Percentiles rank a stretch among this genome's conserved stretches.
Conservation (phyloP, 169 alveolate species). For the Plasmodium cynomolgi region DNA sequence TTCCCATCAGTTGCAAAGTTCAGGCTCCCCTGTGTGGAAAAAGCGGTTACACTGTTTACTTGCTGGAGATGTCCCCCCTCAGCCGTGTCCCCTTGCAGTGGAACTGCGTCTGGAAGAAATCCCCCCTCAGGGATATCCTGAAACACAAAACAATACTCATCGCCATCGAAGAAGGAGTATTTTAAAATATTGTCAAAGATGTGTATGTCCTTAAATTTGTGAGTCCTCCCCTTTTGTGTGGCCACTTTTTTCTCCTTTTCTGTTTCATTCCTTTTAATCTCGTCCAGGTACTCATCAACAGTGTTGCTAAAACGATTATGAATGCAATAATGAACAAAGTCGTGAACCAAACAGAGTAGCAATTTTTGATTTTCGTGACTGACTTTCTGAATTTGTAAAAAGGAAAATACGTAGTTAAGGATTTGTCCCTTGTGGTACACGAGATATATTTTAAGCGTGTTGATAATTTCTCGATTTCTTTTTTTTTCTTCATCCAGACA, state of each 20-base stretch:
- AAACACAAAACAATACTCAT: conserved; percentile 52
- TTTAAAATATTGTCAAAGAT: conserved; percentile 57
- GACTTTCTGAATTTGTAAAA: conserved; percentile 67
- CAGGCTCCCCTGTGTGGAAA: not conserved
- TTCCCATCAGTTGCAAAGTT: not conserved
- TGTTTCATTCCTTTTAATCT: not conserved
- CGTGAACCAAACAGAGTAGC: conserved; percentile 29
- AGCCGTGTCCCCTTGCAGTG: not conserved
- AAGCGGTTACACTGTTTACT: not conserved
- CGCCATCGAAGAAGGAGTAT: conserved; percentile 72
- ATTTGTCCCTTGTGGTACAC: conserved; percentile 66
- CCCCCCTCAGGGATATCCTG: not conserved
- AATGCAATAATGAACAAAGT: conserved; percentile 46
- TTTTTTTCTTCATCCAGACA: conserved; percentile 63
- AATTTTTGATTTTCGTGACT: conserved; percentile 67
- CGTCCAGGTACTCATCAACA: conserved; percentile 33
- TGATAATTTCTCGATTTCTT: conserved; percentile 42
- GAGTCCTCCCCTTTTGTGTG: not conserved
- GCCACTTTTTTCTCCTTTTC: not conserved
- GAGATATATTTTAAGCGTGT: conserved; percentile 56
- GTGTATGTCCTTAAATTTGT: conserved; percentile 25
- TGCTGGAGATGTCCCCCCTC: not conserved
- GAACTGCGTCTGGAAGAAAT: not conserved
- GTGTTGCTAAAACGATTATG: conserved; percentile 24
- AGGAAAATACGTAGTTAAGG: conserved; percentile 65